Percentiles rank a stretch among this genome's conserved stretches.
phyloP scores from a whole-genome alignment of 176 grass and related monocot genomes.

The Triticum turgidum region DNA sequence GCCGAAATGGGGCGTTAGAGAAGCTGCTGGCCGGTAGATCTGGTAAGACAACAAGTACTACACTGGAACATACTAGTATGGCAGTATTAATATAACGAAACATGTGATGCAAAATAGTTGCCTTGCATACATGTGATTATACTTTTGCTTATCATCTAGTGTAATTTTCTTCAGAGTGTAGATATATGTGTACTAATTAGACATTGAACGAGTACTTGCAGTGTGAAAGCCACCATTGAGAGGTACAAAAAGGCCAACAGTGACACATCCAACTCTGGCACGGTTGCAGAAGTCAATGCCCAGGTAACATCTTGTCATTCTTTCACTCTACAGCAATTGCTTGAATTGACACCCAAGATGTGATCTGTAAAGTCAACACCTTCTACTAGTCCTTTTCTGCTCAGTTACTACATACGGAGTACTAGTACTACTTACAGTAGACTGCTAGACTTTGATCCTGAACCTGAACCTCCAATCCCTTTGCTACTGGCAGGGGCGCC shows the following conservation, averaged over 20 bases:
- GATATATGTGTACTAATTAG: too few species aligned
- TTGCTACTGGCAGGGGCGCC: too few species aligned
- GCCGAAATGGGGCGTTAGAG: not conserved
- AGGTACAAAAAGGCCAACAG: constrained; percentile 90
- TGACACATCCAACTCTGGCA: constrained; percentile 62
- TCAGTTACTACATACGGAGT: too few species aligned
- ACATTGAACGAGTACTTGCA: constrained; percentile 26
- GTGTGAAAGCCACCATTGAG: constrained; percentile 90
- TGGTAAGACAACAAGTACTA: too few species aligned
- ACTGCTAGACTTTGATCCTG: too few species aligned
- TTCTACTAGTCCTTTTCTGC: too few species aligned
- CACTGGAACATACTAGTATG: too few species aligned
- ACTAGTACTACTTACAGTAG: too few species aligned
- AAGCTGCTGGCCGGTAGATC: too few species aligned
- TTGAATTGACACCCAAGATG: not conserved
- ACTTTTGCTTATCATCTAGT: not conserved
- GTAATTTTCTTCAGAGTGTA: not conserved
- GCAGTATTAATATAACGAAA: too few species aligned
- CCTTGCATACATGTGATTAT: constrained; percentile 11
- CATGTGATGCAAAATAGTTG: not conserved
- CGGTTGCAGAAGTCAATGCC: constrained; percentile 69
- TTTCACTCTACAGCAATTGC: constrained; percentile 24
- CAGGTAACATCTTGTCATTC: constrained; percentile 64
- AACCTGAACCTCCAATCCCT: too few species aligned
- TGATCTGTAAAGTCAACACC: not conserved